A percentile compares a stretch with the other conserved stretches of the same genome.
phyloP scores from a whole-genome alignment of 768 basidiomycete genomes.

The Amanita muscaria region DNA sequence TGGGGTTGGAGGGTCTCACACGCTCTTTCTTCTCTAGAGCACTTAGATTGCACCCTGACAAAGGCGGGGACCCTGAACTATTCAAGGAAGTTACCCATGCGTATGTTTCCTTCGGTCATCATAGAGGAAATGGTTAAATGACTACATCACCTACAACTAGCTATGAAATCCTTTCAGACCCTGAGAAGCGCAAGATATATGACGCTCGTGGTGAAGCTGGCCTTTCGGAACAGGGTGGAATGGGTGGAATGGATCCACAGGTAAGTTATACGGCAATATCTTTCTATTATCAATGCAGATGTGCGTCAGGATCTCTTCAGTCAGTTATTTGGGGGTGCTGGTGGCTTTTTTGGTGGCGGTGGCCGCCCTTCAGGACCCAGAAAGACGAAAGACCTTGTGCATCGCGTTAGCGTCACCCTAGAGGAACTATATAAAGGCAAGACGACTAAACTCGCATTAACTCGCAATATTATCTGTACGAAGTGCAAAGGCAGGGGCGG shows the following conservation, averaged over 20 bases:
- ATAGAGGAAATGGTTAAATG: no score
- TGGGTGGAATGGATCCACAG: conserved; percentile 96
- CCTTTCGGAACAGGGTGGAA: conserved; percentile 74
- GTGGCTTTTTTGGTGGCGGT: conserved; percentile 71
- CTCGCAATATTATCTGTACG: conserved; percentile 86
- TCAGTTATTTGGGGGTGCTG: conserved; percentile 82
- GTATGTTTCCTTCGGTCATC: conserved; percentile 57
- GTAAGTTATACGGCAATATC: conserved; percentile 24
- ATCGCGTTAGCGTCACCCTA: conserved; percentile 91
- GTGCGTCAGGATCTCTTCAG: conserved; percentile 80
- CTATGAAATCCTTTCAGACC: conserved; percentile 89
- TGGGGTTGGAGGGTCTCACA: conserved; percentile 9
- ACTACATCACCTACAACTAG: no score
- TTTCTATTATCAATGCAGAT: conserved; percentile 2
- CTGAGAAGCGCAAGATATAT: conserved; percentile 73
- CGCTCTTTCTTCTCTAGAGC: conserved; percentile 40
- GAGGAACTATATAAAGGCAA: conserved; percentile 99
- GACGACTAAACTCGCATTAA: conserved; percentile 94
- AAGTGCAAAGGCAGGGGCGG: conserved; percentile 97
- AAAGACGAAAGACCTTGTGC: conserved; percentile 96
- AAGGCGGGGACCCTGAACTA: conserved; percentile 91
- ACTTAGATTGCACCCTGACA: conserved; percentile 81
- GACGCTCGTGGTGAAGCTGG: conserved; percentile 93
- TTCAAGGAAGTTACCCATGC: conserved; percentile 98
- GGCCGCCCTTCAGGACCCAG: conserved; percentile 65